Evolutionary conservation across 73 alveolate genomes (phyloP).

Genomic region (Effrenium voratum): DNA sequence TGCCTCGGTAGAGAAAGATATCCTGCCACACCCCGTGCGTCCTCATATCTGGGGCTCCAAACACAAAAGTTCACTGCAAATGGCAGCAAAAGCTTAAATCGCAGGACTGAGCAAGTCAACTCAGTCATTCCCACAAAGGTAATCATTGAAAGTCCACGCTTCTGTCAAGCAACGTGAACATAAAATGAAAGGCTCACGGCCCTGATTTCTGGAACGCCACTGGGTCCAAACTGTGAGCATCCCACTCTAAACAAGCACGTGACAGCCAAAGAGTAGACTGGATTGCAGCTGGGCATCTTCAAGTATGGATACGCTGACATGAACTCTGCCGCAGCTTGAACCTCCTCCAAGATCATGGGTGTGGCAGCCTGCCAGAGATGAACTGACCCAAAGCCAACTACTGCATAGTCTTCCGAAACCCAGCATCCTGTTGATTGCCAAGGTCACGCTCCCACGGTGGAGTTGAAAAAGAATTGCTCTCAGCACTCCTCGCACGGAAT

Average conservation of each 20-base stretch:
- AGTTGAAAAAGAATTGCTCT: too few relatives aligned
- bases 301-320: slow-evolving; percentile 13
- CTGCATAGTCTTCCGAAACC: too few relatives aligned
- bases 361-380: background rate
- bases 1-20: slow-evolving; percentile 2
- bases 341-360: background rate
- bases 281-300: background rate
- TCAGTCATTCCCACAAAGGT: background rate
- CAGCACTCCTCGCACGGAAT: too few relatives aligned
- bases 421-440: too few relatives aligned
- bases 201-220: background rate
- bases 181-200: background rate
- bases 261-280: background rate
- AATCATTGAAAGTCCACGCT: background rate
- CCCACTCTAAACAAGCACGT: background rate
- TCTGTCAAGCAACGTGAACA: background rate
- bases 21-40: slow-evolving; percentile 5
- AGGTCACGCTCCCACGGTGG: too few relatives aligned
- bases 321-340: background rate
- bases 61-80: too few relatives aligned
- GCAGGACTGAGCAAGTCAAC: background rate
- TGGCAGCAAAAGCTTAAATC: background rate
- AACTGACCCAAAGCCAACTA: too few relatives aligned
- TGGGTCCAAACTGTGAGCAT: background rate
- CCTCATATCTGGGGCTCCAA: too few relatives aligned